Evolutionary conservation across 2,329 filamentous ascomycete species (phyloP).

Genomic region (Periconia macrospinosa): DNA sequence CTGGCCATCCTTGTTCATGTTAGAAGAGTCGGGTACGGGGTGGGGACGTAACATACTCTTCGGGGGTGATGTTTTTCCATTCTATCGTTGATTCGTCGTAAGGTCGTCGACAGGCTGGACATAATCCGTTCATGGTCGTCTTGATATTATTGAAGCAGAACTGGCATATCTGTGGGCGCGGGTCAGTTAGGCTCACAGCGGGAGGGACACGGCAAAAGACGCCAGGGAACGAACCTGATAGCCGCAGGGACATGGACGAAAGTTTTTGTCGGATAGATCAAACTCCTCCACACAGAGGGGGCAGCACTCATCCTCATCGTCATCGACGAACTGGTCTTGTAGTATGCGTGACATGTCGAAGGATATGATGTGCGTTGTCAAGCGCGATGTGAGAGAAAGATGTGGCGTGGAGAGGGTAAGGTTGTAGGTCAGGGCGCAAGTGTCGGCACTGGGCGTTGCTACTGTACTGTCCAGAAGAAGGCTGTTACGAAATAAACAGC

Average conservation of each 20-base stretch:
- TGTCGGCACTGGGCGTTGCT: neutral
- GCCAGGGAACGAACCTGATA: constrained; percentile 74
- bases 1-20: constrained; percentile 63
- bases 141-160: constrained; percentile 99
- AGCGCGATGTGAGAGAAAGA: constrained; percentile 13
- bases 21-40: constrained; percentile 19
- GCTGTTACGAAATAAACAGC: neutral
- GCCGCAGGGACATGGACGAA: constrained; percentile 93
- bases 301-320: constrained; percentile 63
- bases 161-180: constrained; percentile 74
- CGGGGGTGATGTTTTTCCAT: constrained; percentile 90
- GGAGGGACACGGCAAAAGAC: constrained; percentile 16
- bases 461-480: neutral
- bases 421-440: neutral
- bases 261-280: constrained; percentile 95
- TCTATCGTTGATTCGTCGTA: constrained; percentile 98
- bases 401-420: constrained; percentile 24
- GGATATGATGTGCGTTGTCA: constrained; percentile 17
- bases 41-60: constrained; percentile 71
- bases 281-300: constrained; percentile 99
- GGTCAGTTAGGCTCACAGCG: constrained; percentile 23
- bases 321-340: constrained; percentile 58
- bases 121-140: constrained; percentile 95
- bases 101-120: constrained; percentile 91
- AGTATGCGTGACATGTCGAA: constrained; percentile 51